Evolutionary conservation across 768 basidiomycete species (phyloP).

Genomic region (Ramaria sp.): DNA sequence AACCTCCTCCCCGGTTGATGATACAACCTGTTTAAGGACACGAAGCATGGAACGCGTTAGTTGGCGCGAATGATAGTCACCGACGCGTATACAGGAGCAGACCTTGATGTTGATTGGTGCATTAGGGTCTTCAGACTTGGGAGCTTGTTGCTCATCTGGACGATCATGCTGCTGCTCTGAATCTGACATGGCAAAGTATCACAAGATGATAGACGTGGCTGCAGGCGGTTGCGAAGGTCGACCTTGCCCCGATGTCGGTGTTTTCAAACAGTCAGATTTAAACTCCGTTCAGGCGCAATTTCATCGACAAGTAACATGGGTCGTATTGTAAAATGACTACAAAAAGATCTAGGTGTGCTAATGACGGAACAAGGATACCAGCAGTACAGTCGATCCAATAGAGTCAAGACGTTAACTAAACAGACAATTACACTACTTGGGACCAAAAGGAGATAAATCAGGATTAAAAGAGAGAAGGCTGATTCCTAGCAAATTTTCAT

Average conservation of each 20-base stretch:
- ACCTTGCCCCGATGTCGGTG: not conserved
- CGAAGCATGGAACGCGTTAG: constrained; percentile 3
- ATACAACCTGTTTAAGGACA: constrained; percentile 46
- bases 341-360: too few species aligned
- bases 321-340: too few species aligned
- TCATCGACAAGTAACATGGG: too few species aligned
- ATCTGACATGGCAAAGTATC: constrained; percentile 39
- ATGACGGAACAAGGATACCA: too few species aligned
- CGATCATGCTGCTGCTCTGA: constrained; percentile 33
- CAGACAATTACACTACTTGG: not conserved
- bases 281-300: too few species aligned
- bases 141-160: too few species aligned
- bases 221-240: not conserved
- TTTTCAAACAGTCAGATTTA: not conserved
- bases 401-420: too few species aligned
- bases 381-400: too few species aligned
- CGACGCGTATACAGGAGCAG: constrained; percentile 3
- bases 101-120: constrained; percentile 77
- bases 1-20: constrained; percentile 72
- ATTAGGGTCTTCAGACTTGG: constrained; percentile 48
- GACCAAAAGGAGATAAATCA: not conserved
- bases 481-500: not conserved
- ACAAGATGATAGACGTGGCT: not conserved
- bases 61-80: not conserved
- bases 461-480: too few species aligned